These are phyloP conservation scores for Xylaria flabelliformis DNA, from an alignment of 495 filamentous ascomycete species.

Conservation along the genomic window DNA sequence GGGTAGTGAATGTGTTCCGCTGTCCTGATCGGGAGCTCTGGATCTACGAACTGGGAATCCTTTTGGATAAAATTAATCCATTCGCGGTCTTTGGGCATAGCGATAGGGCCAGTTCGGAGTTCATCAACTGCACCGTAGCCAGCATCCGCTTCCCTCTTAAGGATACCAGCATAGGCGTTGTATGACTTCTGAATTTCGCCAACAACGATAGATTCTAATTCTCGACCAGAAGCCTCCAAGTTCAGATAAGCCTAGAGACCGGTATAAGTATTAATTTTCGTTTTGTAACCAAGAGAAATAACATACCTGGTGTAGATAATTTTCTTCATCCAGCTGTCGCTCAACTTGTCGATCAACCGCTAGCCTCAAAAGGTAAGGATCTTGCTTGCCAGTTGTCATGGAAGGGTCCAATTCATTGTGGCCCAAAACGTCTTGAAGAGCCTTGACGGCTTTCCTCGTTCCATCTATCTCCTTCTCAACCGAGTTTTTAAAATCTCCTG, in stretches of 20 bases:
- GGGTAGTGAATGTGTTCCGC: conserved; percentile 90
- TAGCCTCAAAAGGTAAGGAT: conserved; percentile 86
- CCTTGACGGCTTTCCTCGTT: conserved; percentile 72
- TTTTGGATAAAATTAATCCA: conserved; percentile 84
- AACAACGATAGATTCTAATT: conserved; percentile 93
- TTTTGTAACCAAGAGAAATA: background rate
- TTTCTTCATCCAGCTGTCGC: conserved; percentile 94
- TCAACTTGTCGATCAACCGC: conserved; percentile 87
- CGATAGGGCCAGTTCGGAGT: conserved; percentile 81
- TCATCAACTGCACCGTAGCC: conserved; percentile 78
- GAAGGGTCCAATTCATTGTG: conserved; percentile 77
- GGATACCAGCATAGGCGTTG: conserved; percentile 85
- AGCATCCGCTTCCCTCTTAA: conserved; percentile 87
- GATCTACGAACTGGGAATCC: conserved; percentile 89
- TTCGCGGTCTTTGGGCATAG: conserved; percentile 90
- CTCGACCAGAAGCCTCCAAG: conserved; percentile 90
- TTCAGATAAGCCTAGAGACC: conserved; percentile 83
- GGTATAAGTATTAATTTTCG: conserved; percentile 3
- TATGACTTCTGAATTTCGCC: conserved; percentile 98
- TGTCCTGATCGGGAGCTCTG: conserved; percentile 75
- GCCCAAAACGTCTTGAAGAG: conserved; percentile 80
- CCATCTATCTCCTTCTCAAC: conserved; percentile 80
- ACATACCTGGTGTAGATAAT: conserved; percentile 88
- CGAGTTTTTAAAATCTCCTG: conserved; percentile 92
- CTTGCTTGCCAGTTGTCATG: conserved; percentile 78